phyloP scores from a whole-genome alignment of 495 filamentous ascomycete genomes.

The Lasiosphaeria hispida region DNA sequence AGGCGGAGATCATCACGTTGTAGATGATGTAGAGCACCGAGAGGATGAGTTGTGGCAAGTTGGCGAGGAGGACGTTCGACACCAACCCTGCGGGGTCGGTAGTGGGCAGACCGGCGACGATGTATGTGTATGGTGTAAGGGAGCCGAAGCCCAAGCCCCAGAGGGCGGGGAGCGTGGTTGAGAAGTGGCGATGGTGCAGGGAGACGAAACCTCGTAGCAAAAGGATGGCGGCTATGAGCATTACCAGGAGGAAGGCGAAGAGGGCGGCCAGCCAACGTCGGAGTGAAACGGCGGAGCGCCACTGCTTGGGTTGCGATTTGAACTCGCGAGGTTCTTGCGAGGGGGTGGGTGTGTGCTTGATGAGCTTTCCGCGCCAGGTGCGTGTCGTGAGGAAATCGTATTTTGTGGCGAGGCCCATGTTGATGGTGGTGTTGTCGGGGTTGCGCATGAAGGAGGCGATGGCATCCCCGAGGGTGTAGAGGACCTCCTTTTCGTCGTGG shows the following conservation, averaged over 20 bases:
- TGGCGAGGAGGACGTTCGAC: constrained; percentile 36
- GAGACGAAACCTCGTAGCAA: background rate
- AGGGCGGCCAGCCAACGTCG: background rate
- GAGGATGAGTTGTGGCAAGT: constrained; percentile 43
- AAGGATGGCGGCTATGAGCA: constrained; percentile 1
- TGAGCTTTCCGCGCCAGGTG: background rate
- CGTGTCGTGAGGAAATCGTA: constrained; percentile 19
- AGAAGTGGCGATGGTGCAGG: constrained; percentile 15
- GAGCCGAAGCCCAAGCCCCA: constrained; percentile 31
- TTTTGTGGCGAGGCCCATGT: constrained; percentile 27
- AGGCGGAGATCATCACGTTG: constrained; percentile 38
- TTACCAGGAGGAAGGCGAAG: constrained; percentile 8
- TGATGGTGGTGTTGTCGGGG: constrained; percentile 13
- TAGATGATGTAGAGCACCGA: constrained; percentile 44
- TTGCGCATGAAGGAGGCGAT: constrained; percentile 32
- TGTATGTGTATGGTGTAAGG: constrained; percentile 25
- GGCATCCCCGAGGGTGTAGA: constrained; percentile 32
- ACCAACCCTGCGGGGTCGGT: constrained; percentile 20
- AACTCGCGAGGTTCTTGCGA: background rate
- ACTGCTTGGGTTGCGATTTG: background rate
- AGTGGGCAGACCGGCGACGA: constrained; percentile 14
- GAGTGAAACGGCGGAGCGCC: background rate
- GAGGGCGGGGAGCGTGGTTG: constrained; percentile 15
- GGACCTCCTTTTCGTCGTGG: background rate
- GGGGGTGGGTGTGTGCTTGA: background rate